A percentile compares a stretch with the other conserved stretches of the same genome.
phyloP scores from a whole-genome alignment of 2,329 filamentous ascomycete genomes.

The Colletotrichum salicis region DNA sequence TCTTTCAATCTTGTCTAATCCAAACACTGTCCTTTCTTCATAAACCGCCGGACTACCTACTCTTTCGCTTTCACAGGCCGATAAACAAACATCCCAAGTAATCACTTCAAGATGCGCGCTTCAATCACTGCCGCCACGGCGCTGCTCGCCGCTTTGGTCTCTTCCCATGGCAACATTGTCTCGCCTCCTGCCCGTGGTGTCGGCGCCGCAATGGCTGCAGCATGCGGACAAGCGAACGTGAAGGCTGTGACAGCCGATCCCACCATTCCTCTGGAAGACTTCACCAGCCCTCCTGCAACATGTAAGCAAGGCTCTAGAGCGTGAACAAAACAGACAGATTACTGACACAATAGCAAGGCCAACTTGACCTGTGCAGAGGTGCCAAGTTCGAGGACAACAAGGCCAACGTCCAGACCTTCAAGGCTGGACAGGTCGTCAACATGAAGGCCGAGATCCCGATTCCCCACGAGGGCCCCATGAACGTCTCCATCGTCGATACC shows the following conservation, averaged over 20 bases:
- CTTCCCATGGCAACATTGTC: constrained; percentile 57
- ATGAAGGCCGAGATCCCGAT: constrained; percentile 55
- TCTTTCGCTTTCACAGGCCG: not conserved
- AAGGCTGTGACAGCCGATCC: constrained; percentile 47
- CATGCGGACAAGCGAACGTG: constrained; percentile 55
- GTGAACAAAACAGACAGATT: not conserved
- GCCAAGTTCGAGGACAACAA: constrained; percentile 58
- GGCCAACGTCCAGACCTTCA: constrained; percentile 54
- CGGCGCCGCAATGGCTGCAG: constrained; percentile 54
- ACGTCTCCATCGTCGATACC: constrained; percentile 68
- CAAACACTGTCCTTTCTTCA: constrained; percentile 1
- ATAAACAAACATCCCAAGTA: not conserved
- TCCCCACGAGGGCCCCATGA: constrained; percentile 58
- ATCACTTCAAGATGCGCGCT: constrained; percentile 29
- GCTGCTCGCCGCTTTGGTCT: constrained; percentile 41
- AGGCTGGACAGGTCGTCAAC: constrained; percentile 54
- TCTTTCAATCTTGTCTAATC: not conserved
- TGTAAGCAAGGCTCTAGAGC: constrained; percentile 40
- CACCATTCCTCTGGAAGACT: constrained; percentile 48
- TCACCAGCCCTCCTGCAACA: constrained; percentile 37
- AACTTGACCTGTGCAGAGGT: constrained; percentile 58
- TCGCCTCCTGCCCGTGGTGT: constrained; percentile 53
- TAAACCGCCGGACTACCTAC: not conserved
- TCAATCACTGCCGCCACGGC: constrained; percentile 33
- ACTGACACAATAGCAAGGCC: constrained; percentile 18